phyloP scores from a whole-genome alignment of 371 early-diverging fungal genomes.

The Entomophthora muscae region DNA sequence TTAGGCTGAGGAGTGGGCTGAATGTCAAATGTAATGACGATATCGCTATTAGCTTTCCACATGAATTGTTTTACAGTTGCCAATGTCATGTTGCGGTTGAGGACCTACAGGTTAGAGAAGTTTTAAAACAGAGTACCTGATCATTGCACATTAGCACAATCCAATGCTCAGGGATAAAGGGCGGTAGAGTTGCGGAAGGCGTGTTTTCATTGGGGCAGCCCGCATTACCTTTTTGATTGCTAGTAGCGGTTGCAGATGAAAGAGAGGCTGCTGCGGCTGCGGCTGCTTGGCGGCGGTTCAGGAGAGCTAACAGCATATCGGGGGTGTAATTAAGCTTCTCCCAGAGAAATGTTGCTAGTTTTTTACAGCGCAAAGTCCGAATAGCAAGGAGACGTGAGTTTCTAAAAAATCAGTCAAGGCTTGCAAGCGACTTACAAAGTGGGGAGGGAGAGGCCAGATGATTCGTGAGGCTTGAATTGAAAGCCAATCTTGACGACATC shows the following conservation, averaged over 20 bases:
- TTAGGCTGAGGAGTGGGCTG: too few species aligned
- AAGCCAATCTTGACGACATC: slow-evolving; percentile 72
- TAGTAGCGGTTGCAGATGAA: not conserved
- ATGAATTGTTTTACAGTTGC: slow-evolving; percentile 64
- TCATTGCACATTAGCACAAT: slow-evolving; percentile 56
- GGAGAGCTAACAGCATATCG: slow-evolving; percentile 6
- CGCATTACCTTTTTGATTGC: not conserved
- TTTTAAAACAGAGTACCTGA: slow-evolving; percentile 17
- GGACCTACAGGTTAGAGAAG: not conserved
- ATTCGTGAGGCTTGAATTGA: slow-evolving; percentile 41
- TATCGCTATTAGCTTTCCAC: slow-evolving; percentile 67
- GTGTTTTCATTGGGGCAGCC: slow-evolving; percentile 2
- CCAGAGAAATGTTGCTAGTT: slow-evolving; percentile 61
- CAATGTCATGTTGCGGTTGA: slow-evolving; percentile 39
- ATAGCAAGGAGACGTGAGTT: slow-evolving; percentile 65
- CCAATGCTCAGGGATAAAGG: slow-evolving; percentile 12
- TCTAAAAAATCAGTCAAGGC: slow-evolving; percentile 34
- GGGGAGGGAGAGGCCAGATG: slow-evolving; percentile 18
- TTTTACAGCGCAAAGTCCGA: slow-evolving; percentile 64
- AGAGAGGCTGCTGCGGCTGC: not conserved
- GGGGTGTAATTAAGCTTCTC: slow-evolving; percentile 41
- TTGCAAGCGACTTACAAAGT: not conserved
- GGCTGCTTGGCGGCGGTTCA: not conserved
- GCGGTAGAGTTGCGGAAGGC: not conserved
- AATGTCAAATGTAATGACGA: slow-evolving; percentile 1